A percentile compares a stretch with the other conserved stretches of the same genome.
These are phyloP conservation scores for Tuber indicum DNA, from an alignment of 495 filamentous ascomycete species.

Conservation along the genomic window DNA sequence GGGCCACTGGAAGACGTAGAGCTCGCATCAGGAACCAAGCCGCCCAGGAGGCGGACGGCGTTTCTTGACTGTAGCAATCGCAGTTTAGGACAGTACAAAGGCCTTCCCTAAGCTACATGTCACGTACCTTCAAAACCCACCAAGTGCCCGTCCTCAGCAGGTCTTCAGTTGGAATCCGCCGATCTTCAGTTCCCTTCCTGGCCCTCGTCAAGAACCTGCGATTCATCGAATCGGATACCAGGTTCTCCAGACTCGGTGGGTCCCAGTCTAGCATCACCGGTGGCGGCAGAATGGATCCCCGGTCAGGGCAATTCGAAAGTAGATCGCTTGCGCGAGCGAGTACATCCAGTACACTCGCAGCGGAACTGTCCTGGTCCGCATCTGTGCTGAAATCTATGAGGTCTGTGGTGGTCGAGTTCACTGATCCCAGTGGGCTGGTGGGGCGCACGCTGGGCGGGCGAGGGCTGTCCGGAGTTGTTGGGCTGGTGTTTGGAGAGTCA, in stretches of 20 bases:
- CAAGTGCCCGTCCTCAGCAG: constrained; percentile 47
- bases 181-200: not conserved
- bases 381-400: not conserved
- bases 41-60: not conserved
- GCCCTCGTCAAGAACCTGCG: not conserved
- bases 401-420: not conserved
- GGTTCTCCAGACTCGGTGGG: not conserved
- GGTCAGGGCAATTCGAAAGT: not conserved
- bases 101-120: not conserved
- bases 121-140: constrained; percentile 48
- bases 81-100: not conserved
- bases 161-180: not conserved
- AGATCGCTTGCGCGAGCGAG: not conserved
- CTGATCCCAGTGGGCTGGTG: not conserved
- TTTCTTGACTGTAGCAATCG: not conserved
- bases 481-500: not conserved
- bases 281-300: not conserved
- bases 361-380: not conserved
- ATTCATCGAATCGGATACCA: not conserved
- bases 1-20: not conserved
- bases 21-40: not conserved
- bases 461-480: not conserved
- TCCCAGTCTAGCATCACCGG: not conserved
- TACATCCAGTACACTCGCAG: not conserved
- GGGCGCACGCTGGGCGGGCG: not conserved